A percentile compares a stretch with the other conserved stretches of the same genome.
These are phyloP conservation scores for Hygrocybe coccinea DNA, from an alignment of 768 basidiomycete species.

Conservation along the genomic window DNA sequence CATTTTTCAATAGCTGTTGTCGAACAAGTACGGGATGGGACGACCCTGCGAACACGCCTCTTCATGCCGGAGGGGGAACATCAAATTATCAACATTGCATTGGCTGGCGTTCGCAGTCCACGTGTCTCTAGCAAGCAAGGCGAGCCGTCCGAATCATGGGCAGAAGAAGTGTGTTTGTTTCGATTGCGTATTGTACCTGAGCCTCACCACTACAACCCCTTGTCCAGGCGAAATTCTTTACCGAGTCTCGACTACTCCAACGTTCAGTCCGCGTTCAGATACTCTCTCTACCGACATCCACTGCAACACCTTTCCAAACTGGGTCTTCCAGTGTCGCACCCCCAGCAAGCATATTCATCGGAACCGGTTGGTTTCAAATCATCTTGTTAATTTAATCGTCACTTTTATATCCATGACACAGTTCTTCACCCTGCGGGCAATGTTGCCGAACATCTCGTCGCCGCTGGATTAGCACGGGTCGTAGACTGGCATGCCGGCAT, in stretches of 20 bases:
- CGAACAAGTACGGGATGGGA: constrained; percentile 90
- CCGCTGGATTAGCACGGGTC: constrained; percentile 80
- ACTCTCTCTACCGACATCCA: constrained; percentile 72
- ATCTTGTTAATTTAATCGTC: background rate
- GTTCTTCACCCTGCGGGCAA: constrained; percentile 92
- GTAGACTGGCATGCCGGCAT: constrained; percentile 99
- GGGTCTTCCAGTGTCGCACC: constrained; percentile 47
- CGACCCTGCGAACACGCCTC: constrained; percentile 82
- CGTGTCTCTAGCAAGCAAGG: constrained; percentile 66
- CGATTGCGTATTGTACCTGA: background rate
- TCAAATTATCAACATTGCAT: constrained; percentile 80
- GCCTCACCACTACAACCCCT: background rate
- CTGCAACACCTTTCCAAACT: constrained; percentile 75
- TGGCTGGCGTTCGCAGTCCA: constrained; percentile 77
- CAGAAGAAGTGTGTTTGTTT: constrained; percentile 69
- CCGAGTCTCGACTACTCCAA: constrained; percentile 82
- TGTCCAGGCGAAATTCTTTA: constrained; percentile 83
- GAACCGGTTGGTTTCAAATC: constrained; percentile 51
- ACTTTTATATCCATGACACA: constrained; percentile 22
- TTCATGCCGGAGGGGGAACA: constrained; percentile 86
- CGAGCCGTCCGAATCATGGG: constrained; percentile 76
- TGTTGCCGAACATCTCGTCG: constrained; percentile 84
- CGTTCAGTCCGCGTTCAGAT: constrained; percentile 72
- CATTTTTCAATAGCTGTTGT: constrained; percentile 60
- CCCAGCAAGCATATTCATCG: constrained; percentile 83